Conservation (phyloP, 768 basidiomycete genomes). For the Boletellus sp. region DNA sequence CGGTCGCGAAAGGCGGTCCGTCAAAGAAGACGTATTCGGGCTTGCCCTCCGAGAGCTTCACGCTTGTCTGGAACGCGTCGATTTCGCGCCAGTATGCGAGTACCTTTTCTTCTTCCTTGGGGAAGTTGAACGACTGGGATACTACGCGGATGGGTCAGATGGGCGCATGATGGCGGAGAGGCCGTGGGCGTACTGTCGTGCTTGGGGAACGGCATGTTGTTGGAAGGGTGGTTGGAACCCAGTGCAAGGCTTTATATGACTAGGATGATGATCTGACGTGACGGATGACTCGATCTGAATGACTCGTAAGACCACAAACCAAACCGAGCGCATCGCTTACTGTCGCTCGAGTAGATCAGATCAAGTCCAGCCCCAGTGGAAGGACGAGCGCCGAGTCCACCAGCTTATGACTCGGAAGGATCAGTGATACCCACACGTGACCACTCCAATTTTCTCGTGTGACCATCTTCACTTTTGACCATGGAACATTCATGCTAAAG, state of each 20-base stretch:
- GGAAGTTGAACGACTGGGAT: conserved; percentile 73
- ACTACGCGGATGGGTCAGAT: conserved; percentile 42
- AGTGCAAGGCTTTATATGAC: background rate
- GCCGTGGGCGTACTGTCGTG: conserved; percentile 62
- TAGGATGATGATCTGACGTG: background rate
- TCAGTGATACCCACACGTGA: no score
- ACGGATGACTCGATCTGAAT: conserved; percentile 17
- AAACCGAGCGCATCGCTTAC: no score
- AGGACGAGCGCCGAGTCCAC: no score
- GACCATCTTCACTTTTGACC: no score
- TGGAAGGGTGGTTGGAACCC: background rate
- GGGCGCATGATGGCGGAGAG: background rate
- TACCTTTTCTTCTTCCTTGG: conserved; percentile 88
- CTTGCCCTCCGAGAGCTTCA: conserved; percentile 87
- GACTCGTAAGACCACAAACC: background rate
- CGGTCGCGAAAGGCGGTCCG: conserved; percentile 96
- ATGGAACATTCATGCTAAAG: no score
- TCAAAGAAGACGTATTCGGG: conserved; percentile 96
- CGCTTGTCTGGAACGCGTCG: conserved; percentile 92
- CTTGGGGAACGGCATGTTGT: conserved; percentile 57
- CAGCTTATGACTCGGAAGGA: no score
- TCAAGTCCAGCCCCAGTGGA: background rate
- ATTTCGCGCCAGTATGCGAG: conserved; percentile 92
- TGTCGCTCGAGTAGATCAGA: background rate
- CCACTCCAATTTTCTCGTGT: no score